Percentiles rank a stretch among this genome's conserved stretches.
These are phyloP conservation scores for Coemansia sp. DNA, from an alignment of 192 early-diverging fungal genomes.

Conservation along the genomic window DNA sequence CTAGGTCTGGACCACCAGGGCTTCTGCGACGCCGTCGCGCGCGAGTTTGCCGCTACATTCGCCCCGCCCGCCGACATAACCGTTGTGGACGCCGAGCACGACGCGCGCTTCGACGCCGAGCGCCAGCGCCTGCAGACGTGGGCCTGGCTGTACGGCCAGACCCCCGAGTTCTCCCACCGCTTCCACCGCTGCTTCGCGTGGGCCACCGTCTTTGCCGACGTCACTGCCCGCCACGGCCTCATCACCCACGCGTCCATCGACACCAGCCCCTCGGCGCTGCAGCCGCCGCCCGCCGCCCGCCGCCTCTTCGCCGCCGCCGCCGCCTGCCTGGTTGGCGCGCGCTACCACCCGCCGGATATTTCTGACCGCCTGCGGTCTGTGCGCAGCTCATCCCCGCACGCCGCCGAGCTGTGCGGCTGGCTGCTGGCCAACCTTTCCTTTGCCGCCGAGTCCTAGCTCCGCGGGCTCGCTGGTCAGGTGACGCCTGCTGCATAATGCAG, in stretches of 20 bases:
- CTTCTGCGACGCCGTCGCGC: slow-evolving; percentile 73
- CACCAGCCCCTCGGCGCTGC: slow-evolving; percentile 2
- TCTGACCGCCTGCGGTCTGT: slow-evolving; percentile 7
- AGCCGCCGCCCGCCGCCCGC: slow-evolving; percentile 14
- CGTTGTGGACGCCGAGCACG: background rate
- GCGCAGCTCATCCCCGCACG: slow-evolving; percentile 4
- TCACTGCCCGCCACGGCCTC: slow-evolving; percentile 29
- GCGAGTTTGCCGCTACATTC: slow-evolving; percentile 66
- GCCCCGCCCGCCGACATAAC: slow-evolving; percentile 8
- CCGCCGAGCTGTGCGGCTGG: slow-evolving; percentile 33
- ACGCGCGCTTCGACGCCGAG: slow-evolving; percentile 16
- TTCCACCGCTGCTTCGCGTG: slow-evolving; percentile 28
- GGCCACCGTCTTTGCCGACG: slow-evolving; percentile 11
- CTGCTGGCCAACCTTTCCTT: slow-evolving; percentile 7
- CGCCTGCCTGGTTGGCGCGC: slow-evolving; percentile 12
- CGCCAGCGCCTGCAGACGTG: slow-evolving; percentile 58
- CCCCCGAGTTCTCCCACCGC: slow-evolving; percentile 75
- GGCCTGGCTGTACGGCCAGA: slow-evolving; percentile 91
- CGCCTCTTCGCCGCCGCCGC: slow-evolving; percentile 11
- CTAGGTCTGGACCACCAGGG: slow-evolving; percentile 74
- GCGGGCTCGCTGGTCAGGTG: too few species aligned
- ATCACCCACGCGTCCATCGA: slow-evolving; percentile 8
- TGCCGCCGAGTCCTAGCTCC: background rate
- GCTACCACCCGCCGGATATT: slow-evolving; percentile 25
- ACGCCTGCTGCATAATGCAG: too few species aligned